Percentiles rank a stretch among this genome's conserved stretches.
phyloP scores from a whole-genome alignment of 257 asterid species.

The Plantago elongata region DNA sequence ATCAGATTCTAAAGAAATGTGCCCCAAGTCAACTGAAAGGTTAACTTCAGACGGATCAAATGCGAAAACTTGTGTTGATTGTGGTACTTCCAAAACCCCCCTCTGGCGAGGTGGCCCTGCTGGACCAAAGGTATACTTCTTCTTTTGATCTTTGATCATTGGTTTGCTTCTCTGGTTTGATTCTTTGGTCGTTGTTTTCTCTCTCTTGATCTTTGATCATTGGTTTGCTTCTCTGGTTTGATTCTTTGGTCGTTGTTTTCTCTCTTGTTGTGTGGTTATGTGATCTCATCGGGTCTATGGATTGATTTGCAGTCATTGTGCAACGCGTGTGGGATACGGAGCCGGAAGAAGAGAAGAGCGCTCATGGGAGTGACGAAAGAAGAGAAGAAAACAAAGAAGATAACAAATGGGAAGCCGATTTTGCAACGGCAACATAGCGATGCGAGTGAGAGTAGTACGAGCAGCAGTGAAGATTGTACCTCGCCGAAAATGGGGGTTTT shows the following conservation, averaged over 20 bases:
- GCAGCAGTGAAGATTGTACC: constrained; percentile 14
- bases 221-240: no score
- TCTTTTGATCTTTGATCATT: background rate
- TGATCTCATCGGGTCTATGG: no score
- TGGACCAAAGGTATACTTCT: constrained; percentile 44
- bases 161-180: no score
- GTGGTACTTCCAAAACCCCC: constrained; percentile 51
- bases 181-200: no score
- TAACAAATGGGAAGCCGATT: background rate
- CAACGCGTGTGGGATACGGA: constrained; percentile 58
- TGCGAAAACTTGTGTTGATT: constrained; percentile 43
- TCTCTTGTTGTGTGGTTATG: no score
- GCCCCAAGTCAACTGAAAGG: background rate
- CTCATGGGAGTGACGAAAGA: constrained; percentile 34
- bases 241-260: no score
- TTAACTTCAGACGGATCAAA: constrained; percentile 20
- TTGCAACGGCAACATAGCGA: constrained; percentile 3
- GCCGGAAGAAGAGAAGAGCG: constrained; percentile 55
- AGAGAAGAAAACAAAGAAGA: constrained; percentile 17
- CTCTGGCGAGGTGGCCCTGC: constrained; percentile 67
- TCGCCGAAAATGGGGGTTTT: constrained; percentile 5
- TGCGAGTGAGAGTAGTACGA: constrained; percentile 7
- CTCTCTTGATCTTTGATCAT: background rate
- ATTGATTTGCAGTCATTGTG: constrained; percentile 36
- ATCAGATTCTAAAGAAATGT: constrained; percentile 27